Evolutionary conservation across 2,329 filamentous ascomycete species (phyloP).

Genomic region (Venturia nashicola): DNA sequence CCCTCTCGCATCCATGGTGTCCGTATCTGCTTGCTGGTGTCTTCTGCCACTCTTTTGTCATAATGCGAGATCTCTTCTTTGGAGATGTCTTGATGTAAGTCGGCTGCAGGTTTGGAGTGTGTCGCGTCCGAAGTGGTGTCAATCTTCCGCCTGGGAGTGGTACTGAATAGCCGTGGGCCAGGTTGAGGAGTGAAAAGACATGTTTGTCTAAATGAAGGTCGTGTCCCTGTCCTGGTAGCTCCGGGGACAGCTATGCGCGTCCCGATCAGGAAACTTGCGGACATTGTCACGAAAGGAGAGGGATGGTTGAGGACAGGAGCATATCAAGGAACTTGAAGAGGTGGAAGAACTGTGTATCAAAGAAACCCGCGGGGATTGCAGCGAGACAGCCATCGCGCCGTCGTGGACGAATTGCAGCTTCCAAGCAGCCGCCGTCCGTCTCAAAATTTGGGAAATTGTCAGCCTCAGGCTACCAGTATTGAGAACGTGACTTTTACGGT

Average conservation of each 20-base stretch:
- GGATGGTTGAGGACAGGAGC: not conserved
- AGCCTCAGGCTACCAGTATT: too few species aligned
- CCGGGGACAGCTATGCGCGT: not conserved
- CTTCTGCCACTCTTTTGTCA: slow-evolving; percentile 27
- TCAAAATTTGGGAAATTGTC: not conserved
- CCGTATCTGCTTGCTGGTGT: slow-evolving; percentile 44
- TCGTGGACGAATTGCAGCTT: not conserved
- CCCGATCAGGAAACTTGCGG: not conserved
- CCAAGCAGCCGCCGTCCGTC: not conserved
- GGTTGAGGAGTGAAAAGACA: not conserved
- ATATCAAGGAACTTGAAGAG: not conserved
- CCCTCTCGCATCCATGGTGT: slow-evolving; percentile 57
- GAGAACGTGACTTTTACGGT: too few species aligned
- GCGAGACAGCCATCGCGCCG: not conserved
- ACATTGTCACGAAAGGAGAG: not conserved
- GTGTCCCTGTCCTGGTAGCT: not conserved
- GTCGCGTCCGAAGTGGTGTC: slow-evolving; percentile 9
- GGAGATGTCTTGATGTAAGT: slow-evolving; percentile 32
- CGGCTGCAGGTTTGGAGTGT: slow-evolving; percentile 23
- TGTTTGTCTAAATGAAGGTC: not conserved
- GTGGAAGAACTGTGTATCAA: not conserved
- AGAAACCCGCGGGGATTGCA: not conserved
- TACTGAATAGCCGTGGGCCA: not conserved
- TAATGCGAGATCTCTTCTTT: slow-evolving; percentile 35
- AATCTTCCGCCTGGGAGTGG: not conserved